Percentiles rank a stretch among this genome's conserved stretches.
Conservation (phyloP, 768 basidiomycete species). For the Calocybe gangraenosa region DNA sequence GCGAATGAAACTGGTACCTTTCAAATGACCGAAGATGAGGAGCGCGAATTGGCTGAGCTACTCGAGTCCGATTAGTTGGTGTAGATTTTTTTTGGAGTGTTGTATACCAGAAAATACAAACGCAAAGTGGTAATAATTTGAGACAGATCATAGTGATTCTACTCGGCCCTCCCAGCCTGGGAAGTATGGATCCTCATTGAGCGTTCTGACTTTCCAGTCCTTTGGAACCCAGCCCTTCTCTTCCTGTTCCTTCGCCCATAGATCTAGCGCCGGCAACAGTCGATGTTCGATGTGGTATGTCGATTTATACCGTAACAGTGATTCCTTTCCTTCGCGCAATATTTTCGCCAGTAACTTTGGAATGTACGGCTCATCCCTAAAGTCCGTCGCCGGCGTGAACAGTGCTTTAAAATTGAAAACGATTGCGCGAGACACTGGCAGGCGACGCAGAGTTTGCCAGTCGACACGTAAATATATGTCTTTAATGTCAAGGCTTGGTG, state of each 20-base stretch:
- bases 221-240: conserved; percentile 39
- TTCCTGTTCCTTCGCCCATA: conserved; percentile 48
- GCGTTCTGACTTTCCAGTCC: conserved; percentile 45
- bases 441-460: conserved; percentile 50
- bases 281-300: conserved; percentile 38
- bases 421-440: conserved; percentile 44
- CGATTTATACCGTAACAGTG: conserved; percentile 41
- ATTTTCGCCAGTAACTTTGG: conserved; percentile 42
- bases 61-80: conserved; percentile 29
- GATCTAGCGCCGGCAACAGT: conserved; percentile 39
- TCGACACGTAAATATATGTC: conserved; percentile 46
- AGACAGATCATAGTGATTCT: too few species aligned
- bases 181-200: conserved; percentile 49
- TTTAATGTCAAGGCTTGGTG: conserved; percentile 31
- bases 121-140: too few species aligned
- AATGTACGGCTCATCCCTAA: conserved; percentile 43
- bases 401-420: conserved; percentile 52
- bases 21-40: conserved; percentile 82
- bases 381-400: conserved; percentile 43
- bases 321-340: conserved; percentile 32
- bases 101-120: too few species aligned
- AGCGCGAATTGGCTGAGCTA: conserved; percentile 81
- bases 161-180: conserved; percentile 34
- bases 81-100: too few species aligned
- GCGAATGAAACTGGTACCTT: conserved; percentile 20